A percentile compares a stretch with the other conserved stretches of the same genome.
phyloP scores from a whole-genome alignment of 2,329 filamentous ascomycete species.

The Fusarium paranaense region DNA sequence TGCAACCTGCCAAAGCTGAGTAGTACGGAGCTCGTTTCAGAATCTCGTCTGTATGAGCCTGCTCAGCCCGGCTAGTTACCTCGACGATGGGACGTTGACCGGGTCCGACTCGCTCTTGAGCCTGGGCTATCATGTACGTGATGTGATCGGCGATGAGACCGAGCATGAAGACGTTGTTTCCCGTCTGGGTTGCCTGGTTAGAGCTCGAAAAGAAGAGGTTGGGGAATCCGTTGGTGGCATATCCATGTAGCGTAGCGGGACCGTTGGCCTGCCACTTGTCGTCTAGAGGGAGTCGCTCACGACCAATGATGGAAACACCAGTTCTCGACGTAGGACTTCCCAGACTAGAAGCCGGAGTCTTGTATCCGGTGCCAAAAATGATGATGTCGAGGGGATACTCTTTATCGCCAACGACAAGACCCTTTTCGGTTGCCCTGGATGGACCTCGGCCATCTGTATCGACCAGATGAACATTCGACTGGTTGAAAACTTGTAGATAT shows the following conservation, averaged over 20 bases:
- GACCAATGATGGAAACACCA: slow-evolving; percentile 53
- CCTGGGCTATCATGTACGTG: neutral
- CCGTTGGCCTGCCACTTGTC: slow-evolving; percentile 57
- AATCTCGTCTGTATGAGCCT: slow-evolving; percentile 4
- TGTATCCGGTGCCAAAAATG: slow-evolving; percentile 51
- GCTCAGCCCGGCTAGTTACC: neutral
- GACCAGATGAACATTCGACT: slow-evolving; percentile 66
- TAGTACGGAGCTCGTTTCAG: slow-evolving; percentile 1
- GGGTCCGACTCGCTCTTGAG: neutral
- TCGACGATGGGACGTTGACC: neutral
- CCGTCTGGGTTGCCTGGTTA: slow-evolving; percentile 52
- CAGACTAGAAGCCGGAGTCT: slow-evolving; percentile 33
- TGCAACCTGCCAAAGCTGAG: slow-evolving; percentile 1
- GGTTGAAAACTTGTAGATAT: slow-evolving; percentile 70
- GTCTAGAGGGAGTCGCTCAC: slow-evolving; percentile 55
- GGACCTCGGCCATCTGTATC: slow-evolving; percentile 55
- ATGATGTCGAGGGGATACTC: neutral
- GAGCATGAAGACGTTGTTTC: slow-evolving; percentile 52
- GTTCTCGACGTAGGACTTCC: neutral
- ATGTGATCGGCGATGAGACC: slow-evolving; percentile 45
- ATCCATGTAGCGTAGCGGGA: slow-evolving; percentile 63
- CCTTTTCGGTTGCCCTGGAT: neutral
- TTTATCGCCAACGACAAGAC: neutral
- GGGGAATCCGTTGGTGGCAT: slow-evolving; percentile 61
- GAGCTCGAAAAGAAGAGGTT: slow-evolving; percentile 63